These are phyloP conservation scores for Ochromonas danica DNA, from an alignment of 108 stramenopile species.

Conservation along the genomic window DNA sequence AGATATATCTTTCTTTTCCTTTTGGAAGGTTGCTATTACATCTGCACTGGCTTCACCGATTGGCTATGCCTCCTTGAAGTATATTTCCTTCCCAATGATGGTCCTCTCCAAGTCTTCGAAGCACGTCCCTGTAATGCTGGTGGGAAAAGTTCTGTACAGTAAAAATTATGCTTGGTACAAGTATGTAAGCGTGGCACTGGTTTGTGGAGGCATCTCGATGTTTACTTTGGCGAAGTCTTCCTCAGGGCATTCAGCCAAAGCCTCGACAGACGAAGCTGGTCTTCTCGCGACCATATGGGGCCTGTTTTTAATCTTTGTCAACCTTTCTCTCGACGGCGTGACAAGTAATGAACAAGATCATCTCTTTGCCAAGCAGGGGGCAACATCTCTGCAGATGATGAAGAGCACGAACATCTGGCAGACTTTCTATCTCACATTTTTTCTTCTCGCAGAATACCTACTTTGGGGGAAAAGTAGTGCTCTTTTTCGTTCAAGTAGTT, in stretches of 20 bases:
- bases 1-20: neutral
- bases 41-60: conserved; percentile 31
- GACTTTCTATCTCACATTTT: conserved; percentile 38
- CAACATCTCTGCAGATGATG: conserved; percentile 53
- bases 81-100: conserved; percentile 30
- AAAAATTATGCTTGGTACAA: conserved; percentile 31
- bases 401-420: conserved; percentile 44
- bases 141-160: conserved; percentile 18
- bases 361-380: conserved; percentile 19
- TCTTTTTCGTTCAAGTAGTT: neutral
- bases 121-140: conserved; percentile 28
- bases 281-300: neutral
- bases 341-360: conserved; percentile 52
- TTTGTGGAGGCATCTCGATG: conserved; percentile 24
- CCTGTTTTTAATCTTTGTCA: conserved; percentile 41
- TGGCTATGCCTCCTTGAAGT: conserved; percentile 25
- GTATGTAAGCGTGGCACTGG: conserved; percentile 7
- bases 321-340: conserved; percentile 48
- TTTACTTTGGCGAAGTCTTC: neutral
- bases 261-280: neutral
- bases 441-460: conserved; percentile 35
- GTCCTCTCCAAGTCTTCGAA: conserved; percentile 29
- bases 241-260: no score
- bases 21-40: conserved; percentile 26
- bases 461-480: conserved; percentile 1